Percentiles rank a stretch among this genome's conserved stretches.
Evolutionary conservation across 495 filamentous ascomycete species (phyloP).

Genomic region (Aspergillus homomorphus): DNA sequence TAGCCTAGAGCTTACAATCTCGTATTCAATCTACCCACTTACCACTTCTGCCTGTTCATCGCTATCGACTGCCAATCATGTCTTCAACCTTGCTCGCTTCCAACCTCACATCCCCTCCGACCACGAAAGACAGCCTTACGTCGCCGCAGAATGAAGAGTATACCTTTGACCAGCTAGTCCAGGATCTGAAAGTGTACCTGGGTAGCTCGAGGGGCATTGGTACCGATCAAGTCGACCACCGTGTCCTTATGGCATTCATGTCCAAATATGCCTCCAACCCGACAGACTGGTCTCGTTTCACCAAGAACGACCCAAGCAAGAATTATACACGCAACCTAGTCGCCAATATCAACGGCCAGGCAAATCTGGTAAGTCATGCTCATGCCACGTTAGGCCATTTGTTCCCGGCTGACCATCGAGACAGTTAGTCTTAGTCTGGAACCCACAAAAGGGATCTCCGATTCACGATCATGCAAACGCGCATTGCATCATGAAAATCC

Average conservation of each 20-base stretch:
- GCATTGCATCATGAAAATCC: conserved; percentile 64
- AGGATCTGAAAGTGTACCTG: conserved; percentile 31
- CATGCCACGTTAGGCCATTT: neutral
- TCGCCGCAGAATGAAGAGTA: conserved; percentile 11
- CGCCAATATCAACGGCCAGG: conserved; percentile 38
- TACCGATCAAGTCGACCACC: conserved; percentile 17
- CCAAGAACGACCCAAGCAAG: conserved; percentile 35
- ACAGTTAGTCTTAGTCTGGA: conserved; percentile 84
- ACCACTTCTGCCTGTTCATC: neutral
- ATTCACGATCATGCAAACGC: conserved; percentile 86
- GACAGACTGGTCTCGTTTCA: conserved; percentile 33
- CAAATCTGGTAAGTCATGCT: conserved; percentile 30
- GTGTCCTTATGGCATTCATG: conserved; percentile 24
- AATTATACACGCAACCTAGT: conserved; percentile 40
- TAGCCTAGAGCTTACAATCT: neutral
- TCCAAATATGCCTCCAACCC: conserved; percentile 34
- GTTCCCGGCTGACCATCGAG: neutral
- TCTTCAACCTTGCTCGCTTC: neutral
- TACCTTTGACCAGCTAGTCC: conserved; percentile 26
- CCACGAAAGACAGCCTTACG: neutral
- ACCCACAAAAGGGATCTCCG: conserved; percentile 71
- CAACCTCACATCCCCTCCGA: neutral
- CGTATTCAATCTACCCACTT: neutral
- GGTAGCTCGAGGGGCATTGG: conserved; percentile 31
- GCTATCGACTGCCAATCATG: neutral